Evolutionary conservation across 169 alveolate genomes (phyloP), one percentile per base, ranked within the genome.

Genomic region (Eimeria tenella): DNA sequence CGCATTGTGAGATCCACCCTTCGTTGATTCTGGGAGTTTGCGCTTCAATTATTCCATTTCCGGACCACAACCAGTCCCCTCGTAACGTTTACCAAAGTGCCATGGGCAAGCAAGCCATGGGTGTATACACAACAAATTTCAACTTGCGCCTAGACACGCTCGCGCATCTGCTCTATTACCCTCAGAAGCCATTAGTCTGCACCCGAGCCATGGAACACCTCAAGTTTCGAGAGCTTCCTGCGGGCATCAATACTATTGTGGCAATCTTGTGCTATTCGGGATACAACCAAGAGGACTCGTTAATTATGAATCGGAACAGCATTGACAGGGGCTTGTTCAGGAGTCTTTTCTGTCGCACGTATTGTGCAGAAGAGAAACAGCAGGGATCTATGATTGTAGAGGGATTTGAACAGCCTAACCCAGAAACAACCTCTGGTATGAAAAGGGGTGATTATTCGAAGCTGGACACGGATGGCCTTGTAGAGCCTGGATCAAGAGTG

Each of bases 31-130:
- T 99, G 92, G 99, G 99, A 10, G 99, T 99, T n/a, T 99, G 99
- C 96, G 99, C 99, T 25, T 98, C 99, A 25, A 99, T 99, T 73
- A 99, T 99, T 77, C 99, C 99, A 19, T 99, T 99, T 95, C 99
- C 99, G 13, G 99, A 99, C 96, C 99, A 99, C 96, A 99, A 99
- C 96, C 99, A 99, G 97, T 98, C 99, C 25, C 99, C 99, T 1
- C 98, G 99, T 96, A 99, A 99, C 96, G 99, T 99, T 1, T 99
- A 99, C 95, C 99, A 99, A 96, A 98, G 99, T 93, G 99, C 99
- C 58, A 99, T 99, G 99, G 99, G 99, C 5, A 99, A 99, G 96
- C 99, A 99, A 96, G 99, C 99, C 21, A 98, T 99, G 99, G 99
- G 99, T 4, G 99, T 99, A 63, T 99, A 99, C 95, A 98, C 99